phyloP scores from a whole-genome alignment of 2,329 filamentous ascomycete species.

The Fusarium longipes region DNA sequence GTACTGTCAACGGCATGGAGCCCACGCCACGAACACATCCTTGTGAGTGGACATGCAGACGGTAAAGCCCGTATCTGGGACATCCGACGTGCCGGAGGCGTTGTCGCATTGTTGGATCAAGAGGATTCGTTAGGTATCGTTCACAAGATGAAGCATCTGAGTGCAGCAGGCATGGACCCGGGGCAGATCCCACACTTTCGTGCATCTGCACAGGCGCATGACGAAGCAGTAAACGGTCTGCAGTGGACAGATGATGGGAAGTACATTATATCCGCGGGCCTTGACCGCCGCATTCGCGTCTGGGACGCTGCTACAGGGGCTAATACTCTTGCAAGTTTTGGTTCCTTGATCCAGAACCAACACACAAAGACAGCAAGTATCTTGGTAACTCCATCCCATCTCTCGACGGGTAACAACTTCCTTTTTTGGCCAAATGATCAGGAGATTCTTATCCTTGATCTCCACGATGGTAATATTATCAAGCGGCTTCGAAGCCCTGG shows the following conservation, averaged over 20 bases:
- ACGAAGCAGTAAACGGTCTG: conserved; percentile 84
- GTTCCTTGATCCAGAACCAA: conserved; percentile 81
- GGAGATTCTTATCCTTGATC: conserved; percentile 82
- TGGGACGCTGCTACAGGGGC: conserved; percentile 85
- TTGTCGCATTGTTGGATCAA: conserved; percentile 82
- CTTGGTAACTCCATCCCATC: conserved; percentile 69
- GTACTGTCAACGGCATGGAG: conserved; percentile 83
- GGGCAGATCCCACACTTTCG: conserved; percentile 54
- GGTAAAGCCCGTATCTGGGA: conserved; percentile 90
- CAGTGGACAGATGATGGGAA: conserved; percentile 84
- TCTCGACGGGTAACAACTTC: conserved; percentile 69
- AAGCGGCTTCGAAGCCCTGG: conserved; percentile 76
- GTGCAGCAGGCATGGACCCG: conserved; percentile 48
- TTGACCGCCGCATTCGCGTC: conserved; percentile 85
- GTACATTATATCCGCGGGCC: conserved; percentile 81
- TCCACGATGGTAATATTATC: conserved; percentile 80
- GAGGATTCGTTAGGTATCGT: conserved; percentile 81
- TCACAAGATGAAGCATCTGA: conserved; percentile 52
- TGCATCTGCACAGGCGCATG: conserved; percentile 74
- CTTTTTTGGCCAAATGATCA: conserved; percentile 85
- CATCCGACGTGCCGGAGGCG: conserved; percentile 79
- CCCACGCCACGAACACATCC: conserved; percentile 79
- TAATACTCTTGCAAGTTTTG: conserved; percentile 90
- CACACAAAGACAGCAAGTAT: conserved; percentile 71
- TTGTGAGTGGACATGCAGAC: conserved; percentile 87